A percentile compares a stretch with the other conserved stretches of the same genome.
Conservation (phyloP, 345 rosid genomes). For the Eucalyptus cloeziana region DNA sequence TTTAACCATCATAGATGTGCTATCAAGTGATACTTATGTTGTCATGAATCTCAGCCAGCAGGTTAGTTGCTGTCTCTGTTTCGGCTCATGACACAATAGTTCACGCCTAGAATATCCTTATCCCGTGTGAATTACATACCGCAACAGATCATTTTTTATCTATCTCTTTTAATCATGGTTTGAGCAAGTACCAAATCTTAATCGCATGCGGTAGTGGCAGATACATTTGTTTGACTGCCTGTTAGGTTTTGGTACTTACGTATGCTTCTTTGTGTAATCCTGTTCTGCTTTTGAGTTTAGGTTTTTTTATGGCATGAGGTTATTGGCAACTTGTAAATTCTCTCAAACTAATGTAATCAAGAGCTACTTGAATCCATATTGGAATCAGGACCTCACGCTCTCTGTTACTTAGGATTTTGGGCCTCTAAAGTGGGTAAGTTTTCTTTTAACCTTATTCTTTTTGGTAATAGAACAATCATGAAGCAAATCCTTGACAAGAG, state of each 20-base stretch:
- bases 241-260: background rate
- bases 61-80: constrained; percentile 23
- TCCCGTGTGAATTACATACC: background rate
- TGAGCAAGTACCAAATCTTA: background rate
- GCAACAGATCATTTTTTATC: background rate
- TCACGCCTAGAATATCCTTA: background rate
- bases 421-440: constrained; percentile 50
- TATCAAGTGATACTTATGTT: constrained; percentile 94
- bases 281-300: background rate
- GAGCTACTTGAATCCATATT: constrained; percentile 61
- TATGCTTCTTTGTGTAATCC: background rate
- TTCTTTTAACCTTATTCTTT: background rate
- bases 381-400: constrained; percentile 77
- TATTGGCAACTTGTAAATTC: background rate
- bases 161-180: background rate
- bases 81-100: background rate
- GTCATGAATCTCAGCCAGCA: constrained; percentile 70
- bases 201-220: background rate
- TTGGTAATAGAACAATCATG: background rate
- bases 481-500: background rate
- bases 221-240: background rate
- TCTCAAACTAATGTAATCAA: constrained; percentile 29
- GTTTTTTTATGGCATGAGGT: background rate
- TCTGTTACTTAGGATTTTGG: constrained; percentile 56
- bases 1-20: constrained; percentile 86